Base-by-base conservation (phyloP, 441 rosid genomes). In the Arabidopsis hybrid region DNA sequence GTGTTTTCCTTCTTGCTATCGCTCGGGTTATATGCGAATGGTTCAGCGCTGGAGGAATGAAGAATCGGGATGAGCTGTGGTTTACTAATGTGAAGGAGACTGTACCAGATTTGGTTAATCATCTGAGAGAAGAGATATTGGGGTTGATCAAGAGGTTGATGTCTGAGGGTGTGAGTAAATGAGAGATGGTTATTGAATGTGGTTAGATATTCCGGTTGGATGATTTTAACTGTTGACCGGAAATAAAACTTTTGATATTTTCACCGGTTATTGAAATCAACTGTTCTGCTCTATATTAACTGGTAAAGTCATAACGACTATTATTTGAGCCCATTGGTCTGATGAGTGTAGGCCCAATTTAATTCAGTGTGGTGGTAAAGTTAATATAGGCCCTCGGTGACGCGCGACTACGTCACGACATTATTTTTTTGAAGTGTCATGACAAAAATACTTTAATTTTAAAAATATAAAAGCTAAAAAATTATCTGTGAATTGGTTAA, bases 1-100 rank as follows among this genome's bases (percentile, higher is more conserved):
- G 95, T 34, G 74, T 91, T 43, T 84, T 79, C 42, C 89, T 91
- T 52, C 75, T 80, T 10, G 95, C 97, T 7, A 77, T 68, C 18
- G 91, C 96, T 6, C 80, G 80, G 59, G 81, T 82, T 45, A 83
- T 88, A 53, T 88, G 87, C 77, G 16, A 58, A 39, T 89, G 97
- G 97, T 50, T 82, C 60, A 71, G 71, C 69, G 72, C 74, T 11
- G 75, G 35, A 6, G 79, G 80, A 38, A 29, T 14, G 38, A 77
- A 80, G 71, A 79, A 81, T 56, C 35, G 13, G 26, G 83, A 69
- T 32, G 78, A 60, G 29, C 43, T 85, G 53, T 92, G 99, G 98
- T 88, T 88, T 73, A 73, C 84, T 69, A 78, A 39, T 51, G 88
- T 89, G 77, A 82, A 88, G 72, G 80, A 81, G 74, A 87, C 84